phyloP scores from a whole-genome alignment of 805 yeast genomes.

The Ascoidea rubescens region DNA sequence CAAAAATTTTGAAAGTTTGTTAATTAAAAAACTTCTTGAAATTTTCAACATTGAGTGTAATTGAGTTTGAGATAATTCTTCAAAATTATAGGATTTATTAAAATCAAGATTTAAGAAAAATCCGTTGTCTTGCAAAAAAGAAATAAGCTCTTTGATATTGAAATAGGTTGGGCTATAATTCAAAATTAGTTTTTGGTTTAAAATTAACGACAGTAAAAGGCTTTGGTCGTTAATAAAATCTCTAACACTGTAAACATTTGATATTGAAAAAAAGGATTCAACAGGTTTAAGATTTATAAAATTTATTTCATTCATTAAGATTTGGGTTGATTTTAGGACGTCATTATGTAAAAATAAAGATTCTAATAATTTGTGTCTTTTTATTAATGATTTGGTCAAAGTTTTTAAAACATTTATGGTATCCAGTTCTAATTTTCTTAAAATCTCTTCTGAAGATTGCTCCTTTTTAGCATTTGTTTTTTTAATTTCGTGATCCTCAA shows the following conservation, averaged over 20 bases:
- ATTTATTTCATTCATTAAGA: slow-evolving; percentile 24
- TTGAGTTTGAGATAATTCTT: too few relatives aligned
- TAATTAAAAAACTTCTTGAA: slow-evolving; percentile 20
- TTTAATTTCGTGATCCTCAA: too few relatives aligned
- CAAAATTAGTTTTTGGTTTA: slow-evolving; percentile 1
- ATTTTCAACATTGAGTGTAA: too few relatives aligned
- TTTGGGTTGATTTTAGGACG: slow-evolving; percentile 20
- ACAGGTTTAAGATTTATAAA: slow-evolving; percentile 15
- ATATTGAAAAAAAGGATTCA: slow-evolving; percentile 16
- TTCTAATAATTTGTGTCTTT: slow-evolving; percentile 29
- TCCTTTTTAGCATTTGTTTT: not conserved
- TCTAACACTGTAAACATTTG: slow-evolving; percentile 11
- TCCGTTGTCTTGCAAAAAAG: slow-evolving; percentile 1
- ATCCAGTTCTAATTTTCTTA: too few relatives aligned
- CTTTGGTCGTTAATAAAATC: slow-evolving; percentile 2
- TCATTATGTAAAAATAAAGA: slow-evolving; percentile 19
- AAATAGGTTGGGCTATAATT: too few relatives aligned
- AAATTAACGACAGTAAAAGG: slow-evolving; percentile 11
- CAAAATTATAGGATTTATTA: slow-evolving; percentile 14
- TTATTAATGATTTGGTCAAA: slow-evolving; percentile 19
- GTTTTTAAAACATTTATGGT: too few relatives aligned
- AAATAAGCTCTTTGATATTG: not conserved
- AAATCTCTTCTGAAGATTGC: not conserved
- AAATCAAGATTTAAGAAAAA: not conserved
- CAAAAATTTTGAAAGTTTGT: slow-evolving; percentile 30